Evolutionary conservation across 768 basidiomycete genomes (phyloP).

Genomic region (Rubroboletus satanas): DNA sequence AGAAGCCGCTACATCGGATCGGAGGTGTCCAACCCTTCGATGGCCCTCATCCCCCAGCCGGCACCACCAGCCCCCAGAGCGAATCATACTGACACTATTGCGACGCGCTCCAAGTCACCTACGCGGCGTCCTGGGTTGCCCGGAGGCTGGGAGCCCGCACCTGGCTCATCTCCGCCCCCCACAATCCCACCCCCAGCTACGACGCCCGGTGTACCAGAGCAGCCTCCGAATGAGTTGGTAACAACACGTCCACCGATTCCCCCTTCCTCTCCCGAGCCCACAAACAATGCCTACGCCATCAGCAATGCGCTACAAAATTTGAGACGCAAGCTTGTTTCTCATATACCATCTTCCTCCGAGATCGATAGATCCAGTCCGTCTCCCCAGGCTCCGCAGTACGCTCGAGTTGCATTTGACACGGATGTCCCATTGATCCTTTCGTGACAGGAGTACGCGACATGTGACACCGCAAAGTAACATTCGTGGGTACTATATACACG

Average conservation of each 20-base stretch:
- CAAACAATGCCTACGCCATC: constrained; percentile 4
- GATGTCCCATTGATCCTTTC: not conserved
- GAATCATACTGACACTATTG: not conserved
- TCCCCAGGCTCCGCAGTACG: constrained; percentile 20
- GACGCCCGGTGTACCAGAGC: constrained; percentile 6
- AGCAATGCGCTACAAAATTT: constrained; percentile 24
- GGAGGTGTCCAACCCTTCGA: constrained; percentile 7
- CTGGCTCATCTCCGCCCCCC: constrained; percentile 13
- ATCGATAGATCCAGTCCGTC: constrained; percentile 11
- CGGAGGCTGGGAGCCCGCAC: constrained; percentile 21
- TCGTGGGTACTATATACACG: constrained; percentile 26
- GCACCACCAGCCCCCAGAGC: constrained; percentile 12
- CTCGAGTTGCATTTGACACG: not conserved
- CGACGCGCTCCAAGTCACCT: constrained; percentile 19
- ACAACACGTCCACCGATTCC: not conserved
- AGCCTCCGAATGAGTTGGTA: not conserved
- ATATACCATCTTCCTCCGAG: constrained; percentile 18
- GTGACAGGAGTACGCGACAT: constrained; percentile 18
- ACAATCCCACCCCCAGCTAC: not conserved
- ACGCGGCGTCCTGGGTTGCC: constrained; percentile 15
- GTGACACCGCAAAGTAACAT: constrained; percentile 44
- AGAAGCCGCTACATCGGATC: constrained; percentile 22
- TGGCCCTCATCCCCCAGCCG: constrained; percentile 9
- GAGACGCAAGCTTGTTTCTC: constrained; percentile 26
- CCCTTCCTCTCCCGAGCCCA: constrained; percentile 5